These are phyloP conservation scores for Pleurotus djamor DNA, from an alignment of 768 basidiomycete species.

Conservation along the genomic window DNA sequence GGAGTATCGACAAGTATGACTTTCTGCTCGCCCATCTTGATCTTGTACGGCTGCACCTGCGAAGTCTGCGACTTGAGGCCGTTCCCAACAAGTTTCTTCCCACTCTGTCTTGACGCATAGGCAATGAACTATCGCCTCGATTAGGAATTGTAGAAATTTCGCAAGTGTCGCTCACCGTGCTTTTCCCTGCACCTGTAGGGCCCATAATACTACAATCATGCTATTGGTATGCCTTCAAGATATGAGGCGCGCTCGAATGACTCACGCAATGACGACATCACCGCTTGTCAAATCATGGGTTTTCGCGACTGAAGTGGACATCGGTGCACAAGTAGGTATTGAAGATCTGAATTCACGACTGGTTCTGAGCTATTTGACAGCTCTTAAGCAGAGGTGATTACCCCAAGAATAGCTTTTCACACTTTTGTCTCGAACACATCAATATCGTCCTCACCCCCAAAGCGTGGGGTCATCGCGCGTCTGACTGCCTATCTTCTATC, in stretches of 20 bases:
- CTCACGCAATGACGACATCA: slow-evolving; percentile 9
- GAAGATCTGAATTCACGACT: neutral
- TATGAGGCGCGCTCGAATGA: neutral
- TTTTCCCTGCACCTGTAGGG: slow-evolving; percentile 9
- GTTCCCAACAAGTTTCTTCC: slow-evolving; percentile 4
- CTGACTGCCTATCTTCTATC: neutral
- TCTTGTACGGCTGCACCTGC: slow-evolving; percentile 1
- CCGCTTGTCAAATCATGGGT: neutral
- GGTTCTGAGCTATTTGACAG: no score
- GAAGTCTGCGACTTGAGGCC: slow-evolving; percentile 7
- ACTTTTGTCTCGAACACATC: no score
- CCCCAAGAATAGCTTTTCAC: no score
- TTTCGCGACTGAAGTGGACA: neutral
- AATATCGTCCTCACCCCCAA: neutral
- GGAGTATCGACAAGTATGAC: slow-evolving; percentile 18
- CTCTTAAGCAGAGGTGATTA: no score
- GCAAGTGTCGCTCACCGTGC: neutral
- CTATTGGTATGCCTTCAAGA: neutral
- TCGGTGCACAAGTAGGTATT: neutral
- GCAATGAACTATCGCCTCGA: slow-evolving; percentile 8
- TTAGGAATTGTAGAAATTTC: neutral
- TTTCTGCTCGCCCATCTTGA: neutral
- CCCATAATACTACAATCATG: slow-evolving; percentile 5
- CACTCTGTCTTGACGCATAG: slow-evolving; percentile 1
- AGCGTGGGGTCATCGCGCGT: neutral